phyloP scores from a whole-genome alignment of 148 eudicot species.

The Cornus controversa region DNA sequence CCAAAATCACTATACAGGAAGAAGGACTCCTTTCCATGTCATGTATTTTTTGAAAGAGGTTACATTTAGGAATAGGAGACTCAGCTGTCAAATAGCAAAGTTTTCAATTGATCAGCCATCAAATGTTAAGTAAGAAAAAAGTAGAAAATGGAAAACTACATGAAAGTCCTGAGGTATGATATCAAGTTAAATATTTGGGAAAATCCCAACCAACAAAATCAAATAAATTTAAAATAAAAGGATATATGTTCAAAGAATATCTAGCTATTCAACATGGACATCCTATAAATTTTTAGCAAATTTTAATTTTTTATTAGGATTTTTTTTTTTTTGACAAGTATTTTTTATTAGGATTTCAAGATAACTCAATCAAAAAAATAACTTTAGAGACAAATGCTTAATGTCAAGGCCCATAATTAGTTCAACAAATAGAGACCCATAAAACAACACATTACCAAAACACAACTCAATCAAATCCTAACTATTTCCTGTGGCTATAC shows the following conservation, averaged over 20 bases:
- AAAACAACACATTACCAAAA: not conserved
- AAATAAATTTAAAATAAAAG: too few species aligned
- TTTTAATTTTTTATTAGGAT: not conserved
- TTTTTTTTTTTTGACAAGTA: too few species aligned
- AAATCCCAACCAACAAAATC: not conserved
- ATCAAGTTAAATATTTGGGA: not conserved
- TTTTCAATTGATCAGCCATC: not conserved
- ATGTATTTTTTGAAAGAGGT: too few species aligned
- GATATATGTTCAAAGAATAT: not conserved
- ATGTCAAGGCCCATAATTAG: not conserved
- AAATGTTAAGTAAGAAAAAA: not conserved
- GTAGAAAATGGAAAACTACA: not conserved
- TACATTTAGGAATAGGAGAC: too few species aligned
- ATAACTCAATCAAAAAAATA: not conserved
- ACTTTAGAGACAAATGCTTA: too few species aligned
- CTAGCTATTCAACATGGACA: not conserved
- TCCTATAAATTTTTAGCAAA: not conserved
- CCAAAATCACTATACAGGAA: not conserved
- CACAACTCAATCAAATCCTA: not conserved
- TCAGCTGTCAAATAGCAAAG: too few species aligned
- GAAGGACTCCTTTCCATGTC: not conserved
- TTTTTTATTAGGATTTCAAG: not conserved
- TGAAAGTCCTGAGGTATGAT: not conserved
- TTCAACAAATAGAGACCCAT: not conserved
- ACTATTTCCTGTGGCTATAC: not conserved